Evolutionary conservation across 208 protist species (phyloP).

Genomic region (Crithidia thermophila): DNA sequence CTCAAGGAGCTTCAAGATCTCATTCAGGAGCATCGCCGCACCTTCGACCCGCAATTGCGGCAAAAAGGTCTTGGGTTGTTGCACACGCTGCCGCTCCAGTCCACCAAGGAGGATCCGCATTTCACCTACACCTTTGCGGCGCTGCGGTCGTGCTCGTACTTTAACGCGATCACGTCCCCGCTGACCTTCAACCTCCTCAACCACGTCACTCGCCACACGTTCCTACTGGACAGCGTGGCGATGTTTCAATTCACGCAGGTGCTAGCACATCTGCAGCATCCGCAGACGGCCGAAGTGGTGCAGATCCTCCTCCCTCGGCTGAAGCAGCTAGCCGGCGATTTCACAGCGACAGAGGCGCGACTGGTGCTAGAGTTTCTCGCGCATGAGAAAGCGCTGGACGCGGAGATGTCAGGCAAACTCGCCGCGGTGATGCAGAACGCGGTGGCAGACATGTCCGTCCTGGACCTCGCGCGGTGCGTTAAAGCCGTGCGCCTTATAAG

Average conservation of each 20-base stretch:
- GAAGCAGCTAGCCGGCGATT: slow-evolving; percentile 49
- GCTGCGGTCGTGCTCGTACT: slow-evolving; percentile 68
- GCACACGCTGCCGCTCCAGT: slow-evolving; percentile 68
- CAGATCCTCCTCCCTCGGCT: slow-evolving; percentile 63
- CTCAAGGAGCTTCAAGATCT: slow-evolving; percentile 50
- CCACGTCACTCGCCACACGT: slow-evolving; percentile 73
- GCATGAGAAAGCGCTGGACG: slow-evolving; percentile 33
- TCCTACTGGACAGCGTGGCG: slow-evolving; percentile 62
- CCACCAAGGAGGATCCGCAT: slow-evolving; percentile 71
- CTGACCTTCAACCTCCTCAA: slow-evolving; percentile 76
- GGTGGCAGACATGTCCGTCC: slow-evolving; percentile 29
- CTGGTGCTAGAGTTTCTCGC: slow-evolving; percentile 44
- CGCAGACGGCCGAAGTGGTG: slow-evolving; percentile 61
- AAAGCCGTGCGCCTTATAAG: slow-evolving; percentile 24
- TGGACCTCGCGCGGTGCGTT: slow-evolving; percentile 31
- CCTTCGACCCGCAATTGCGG: slow-evolving; percentile 45
- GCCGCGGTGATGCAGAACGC: slow-evolving; percentile 35
- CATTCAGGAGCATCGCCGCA: slow-evolving; percentile 42
- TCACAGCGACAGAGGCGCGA: slow-evolving; percentile 50
- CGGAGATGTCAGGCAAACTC: slow-evolving; percentile 31
- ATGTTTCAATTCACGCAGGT: slow-evolving; percentile 45
- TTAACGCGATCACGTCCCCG: slow-evolving; percentile 43
- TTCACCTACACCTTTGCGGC: slow-evolving; percentile 53
- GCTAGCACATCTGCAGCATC: slow-evolving; percentile 51
- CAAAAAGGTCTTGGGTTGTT: slow-evolving; percentile 52